Conservation (phyloP, 805 yeast genomes). For the Nakazawaea ambrosiae region DNA sequence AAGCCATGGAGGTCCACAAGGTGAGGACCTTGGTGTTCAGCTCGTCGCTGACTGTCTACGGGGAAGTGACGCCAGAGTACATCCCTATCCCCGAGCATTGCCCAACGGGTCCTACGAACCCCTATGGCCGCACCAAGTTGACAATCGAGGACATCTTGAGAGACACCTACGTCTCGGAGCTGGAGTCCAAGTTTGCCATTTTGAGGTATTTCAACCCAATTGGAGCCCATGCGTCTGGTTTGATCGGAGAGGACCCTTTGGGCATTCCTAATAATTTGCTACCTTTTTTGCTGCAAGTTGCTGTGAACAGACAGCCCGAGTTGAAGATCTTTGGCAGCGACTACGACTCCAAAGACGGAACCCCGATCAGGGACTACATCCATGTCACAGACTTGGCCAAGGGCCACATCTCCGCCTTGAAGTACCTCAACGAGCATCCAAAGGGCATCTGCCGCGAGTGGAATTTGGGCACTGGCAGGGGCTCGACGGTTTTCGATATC, state of each 20-base stretch:
- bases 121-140: constrained; percentile 70
- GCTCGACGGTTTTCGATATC: constrained; percentile 73
- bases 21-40: constrained; percentile 60
- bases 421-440: constrained; percentile 34
- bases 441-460: constrained; percentile 62
- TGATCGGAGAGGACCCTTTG: constrained; percentile 74
- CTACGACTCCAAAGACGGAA: constrained; percentile 67
- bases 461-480: constrained; percentile 80
- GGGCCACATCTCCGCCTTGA: constrained; percentile 70
- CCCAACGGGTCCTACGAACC: constrained; percentile 68
- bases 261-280: constrained; percentile 73
- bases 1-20: constrained; percentile 37
- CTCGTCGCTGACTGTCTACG: constrained; percentile 79
- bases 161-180: constrained; percentile 38
- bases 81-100: constrained; percentile 76
- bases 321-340: constrained; percentile 67
- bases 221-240: constrained; percentile 80
- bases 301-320: constrained; percentile 61
- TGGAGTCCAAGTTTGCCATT: constrained; percentile 47
- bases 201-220: constrained; percentile 79
- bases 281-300: constrained; percentile 74
- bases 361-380: constrained; percentile 76
- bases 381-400: constrained; percentile 75
- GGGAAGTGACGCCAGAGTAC: constrained; percentile 69
- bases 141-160: constrained; percentile 55